These are phyloP conservation scores for Fallopia convolvulus DNA, from an alignment of 148 eudicot genomes.

Conservation along the genomic window DNA sequence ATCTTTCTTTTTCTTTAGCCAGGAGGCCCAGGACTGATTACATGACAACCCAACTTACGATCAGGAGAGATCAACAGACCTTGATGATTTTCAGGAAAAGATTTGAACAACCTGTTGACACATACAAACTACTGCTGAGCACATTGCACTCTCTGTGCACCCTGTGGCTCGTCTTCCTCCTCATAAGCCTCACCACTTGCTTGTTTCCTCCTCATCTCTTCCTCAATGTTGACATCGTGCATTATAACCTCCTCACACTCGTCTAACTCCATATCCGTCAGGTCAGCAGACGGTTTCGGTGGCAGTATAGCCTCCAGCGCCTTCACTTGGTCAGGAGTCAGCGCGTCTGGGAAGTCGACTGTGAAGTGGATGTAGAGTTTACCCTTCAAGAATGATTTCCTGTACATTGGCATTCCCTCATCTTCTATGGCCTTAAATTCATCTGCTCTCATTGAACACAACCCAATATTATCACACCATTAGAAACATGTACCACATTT, in stretches of 20 bases:
- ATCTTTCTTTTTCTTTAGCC: no score
- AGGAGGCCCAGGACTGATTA: no score
- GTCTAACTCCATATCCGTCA: constrained; percentile 10
- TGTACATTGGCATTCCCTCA: constrained; percentile 13
- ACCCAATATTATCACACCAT: background rate
- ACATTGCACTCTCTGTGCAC: constrained; percentile 16
- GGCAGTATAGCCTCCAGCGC: constrained; percentile 10
- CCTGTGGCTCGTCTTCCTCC: constrained; percentile 14
- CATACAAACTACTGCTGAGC: constrained; percentile 11
- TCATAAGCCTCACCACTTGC: constrained; percentile 1
- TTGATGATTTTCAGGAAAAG: no score
- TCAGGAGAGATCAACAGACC: no score
- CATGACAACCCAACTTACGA: no score
- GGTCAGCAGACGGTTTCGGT: background rate
- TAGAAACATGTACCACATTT: background rate
- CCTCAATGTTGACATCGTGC: constrained; percentile 12
- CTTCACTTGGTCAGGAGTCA: constrained; percentile 7
- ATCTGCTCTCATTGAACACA: background rate
- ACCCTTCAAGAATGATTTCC: constrained; percentile 8
- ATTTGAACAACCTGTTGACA: no score
- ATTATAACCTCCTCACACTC: constrained; percentile 12
- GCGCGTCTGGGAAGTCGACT: constrained; percentile 6
- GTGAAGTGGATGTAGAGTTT: constrained; percentile 10
- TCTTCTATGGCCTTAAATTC: constrained; percentile 12
- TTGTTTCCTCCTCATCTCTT: constrained; percentile 14